Evolutionary conservation across 2,329 filamentous ascomycete species (phyloP).

Genomic region (Rutstroemia sydowiana): DNA sequence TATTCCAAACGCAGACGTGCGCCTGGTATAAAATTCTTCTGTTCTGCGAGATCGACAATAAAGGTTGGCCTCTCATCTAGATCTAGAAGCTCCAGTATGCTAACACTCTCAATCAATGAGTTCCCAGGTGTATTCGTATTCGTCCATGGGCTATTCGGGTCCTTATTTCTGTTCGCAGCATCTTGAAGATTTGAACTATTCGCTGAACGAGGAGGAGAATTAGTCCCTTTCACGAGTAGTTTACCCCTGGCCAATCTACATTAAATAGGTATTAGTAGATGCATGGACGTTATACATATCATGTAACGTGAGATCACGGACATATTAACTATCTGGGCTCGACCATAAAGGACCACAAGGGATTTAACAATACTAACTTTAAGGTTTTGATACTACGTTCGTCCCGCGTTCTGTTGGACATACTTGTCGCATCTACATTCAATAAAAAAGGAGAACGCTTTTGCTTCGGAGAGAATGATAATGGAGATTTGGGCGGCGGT

Average conservation of each 20-base stretch:
- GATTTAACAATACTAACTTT: slow-evolving; percentile 39
- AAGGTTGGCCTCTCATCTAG: slow-evolving; percentile 72
- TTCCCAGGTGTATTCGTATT: slow-evolving; percentile 40
- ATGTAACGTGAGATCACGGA: too few relatives aligned
- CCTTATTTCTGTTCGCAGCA: neutral
- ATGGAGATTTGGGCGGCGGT: slow-evolving; percentile 36
- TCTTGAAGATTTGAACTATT: neutral
- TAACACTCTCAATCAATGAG: slow-evolving; percentile 55
- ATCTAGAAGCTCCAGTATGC: slow-evolving; percentile 66
- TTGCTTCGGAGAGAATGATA: slow-evolving; percentile 45
- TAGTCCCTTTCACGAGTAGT: slow-evolving; percentile 31
- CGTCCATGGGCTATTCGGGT: neutral
- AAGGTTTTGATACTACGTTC: slow-evolving; percentile 41
- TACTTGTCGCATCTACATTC: slow-evolving; percentile 11
- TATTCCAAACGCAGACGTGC: slow-evolving; percentile 56
- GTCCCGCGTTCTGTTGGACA: slow-evolving; percentile 11
- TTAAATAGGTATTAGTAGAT: neutral
- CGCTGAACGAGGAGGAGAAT: slow-evolving; percentile 33
- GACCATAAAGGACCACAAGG: neutral
- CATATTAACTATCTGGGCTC: too few relatives aligned
- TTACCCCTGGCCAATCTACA: slow-evolving; percentile 3
- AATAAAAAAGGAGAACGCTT: slow-evolving; percentile 35
- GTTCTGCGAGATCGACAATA: slow-evolving; percentile 59
- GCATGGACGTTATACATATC: neutral
- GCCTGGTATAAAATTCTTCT: slow-evolving; percentile 42